Conservation (phyloP, 1,284 basidiomycete genomes). For the Cystobasidiaceae sp. region DNA sequence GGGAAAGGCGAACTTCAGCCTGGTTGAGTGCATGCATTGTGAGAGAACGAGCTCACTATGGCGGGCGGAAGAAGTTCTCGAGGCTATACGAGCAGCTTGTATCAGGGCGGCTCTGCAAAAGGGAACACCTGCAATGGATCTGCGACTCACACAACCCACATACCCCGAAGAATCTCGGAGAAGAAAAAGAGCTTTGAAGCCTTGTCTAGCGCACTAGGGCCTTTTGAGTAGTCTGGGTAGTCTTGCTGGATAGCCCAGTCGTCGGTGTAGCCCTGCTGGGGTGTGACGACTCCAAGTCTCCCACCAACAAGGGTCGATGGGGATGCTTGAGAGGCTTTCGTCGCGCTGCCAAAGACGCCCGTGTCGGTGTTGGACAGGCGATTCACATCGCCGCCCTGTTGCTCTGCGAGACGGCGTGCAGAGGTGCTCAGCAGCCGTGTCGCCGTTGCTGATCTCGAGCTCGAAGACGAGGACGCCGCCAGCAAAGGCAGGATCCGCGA, state of each 20-base stretch:
- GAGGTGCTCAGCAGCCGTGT: not conserved
- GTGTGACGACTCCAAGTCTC: constrained; percentile 16
- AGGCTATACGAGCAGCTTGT: not conserved
- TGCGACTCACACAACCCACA: constrained; percentile 93
- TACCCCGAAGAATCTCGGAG: constrained; percentile 96
- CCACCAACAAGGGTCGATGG: constrained; percentile 18
- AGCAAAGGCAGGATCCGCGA: no score
- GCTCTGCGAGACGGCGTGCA: constrained; percentile 2
- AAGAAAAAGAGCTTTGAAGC: constrained; percentile 97
- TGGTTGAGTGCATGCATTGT: not conserved
- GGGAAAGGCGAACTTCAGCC: not conserved
- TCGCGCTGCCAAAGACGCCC: constrained; percentile 2
- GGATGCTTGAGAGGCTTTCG: not conserved
- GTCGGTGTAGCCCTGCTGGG: constrained; percentile 15
- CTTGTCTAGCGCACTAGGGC: constrained; percentile 82
- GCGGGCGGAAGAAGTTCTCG: constrained; percentile 40
- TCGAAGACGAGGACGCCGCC: constrained; percentile 7
- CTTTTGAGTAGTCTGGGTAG: constrained; percentile 52
- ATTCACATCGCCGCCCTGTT: not conserved
- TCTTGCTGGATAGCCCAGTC: constrained; percentile 28
- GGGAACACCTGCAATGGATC: constrained; percentile 63
- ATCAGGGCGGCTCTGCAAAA: not conserved
- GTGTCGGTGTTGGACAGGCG: not conserved
- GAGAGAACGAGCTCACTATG: not conserved
- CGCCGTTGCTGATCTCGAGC: not conserved